Evolutionary conservation across 805 yeast genomes (phyloP), one percentile per base, ranked within the genome.

Genomic region (Saturnispora dispora): DNA sequence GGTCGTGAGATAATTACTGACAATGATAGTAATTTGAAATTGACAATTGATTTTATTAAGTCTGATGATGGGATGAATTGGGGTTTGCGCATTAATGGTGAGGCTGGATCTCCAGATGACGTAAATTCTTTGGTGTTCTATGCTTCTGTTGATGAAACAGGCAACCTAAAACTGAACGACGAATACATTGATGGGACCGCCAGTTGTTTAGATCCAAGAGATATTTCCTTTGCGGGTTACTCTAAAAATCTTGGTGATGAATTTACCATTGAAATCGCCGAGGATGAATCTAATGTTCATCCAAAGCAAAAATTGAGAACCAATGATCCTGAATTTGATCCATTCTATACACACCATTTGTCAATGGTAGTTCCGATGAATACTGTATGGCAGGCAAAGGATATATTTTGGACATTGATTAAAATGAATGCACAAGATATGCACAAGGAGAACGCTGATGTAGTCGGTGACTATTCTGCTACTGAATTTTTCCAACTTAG

Each of bases 1-100:
- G 99, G 99, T 0, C 71, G 77, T 54, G 91, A 93, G 62, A 71
- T 77, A 1, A 81, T 93, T 28, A 68, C 72, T 36, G 99, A 93
- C 63, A 65, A 69, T 20, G 85, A 77, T 33, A 77, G 81, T 54
- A 79, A 79, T 50, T 66, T 89, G 4, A 76, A 77, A 50, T 60
- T 93, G 39, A 76, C 79, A 0, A 79, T 87, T 5, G 86, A 84
- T 54, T 86, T 89, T 64, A 85, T 85, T 30, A 93, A 93, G 68
- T 76, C 79, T 46, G 83, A 78, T 51, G 86, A 83, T 3, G 79
- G 78, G 17, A 25, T 46, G 18, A 82, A 85, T 45, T 91, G 99
- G 98, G 96, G 81, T 0, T 74, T 81, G 11, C 79, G 83, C 53
- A 75, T 93, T 13, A 75, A 71, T 46, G 89, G 96, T 11, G 68